A percentile compares a stretch with the other conserved stretches of the same genome.
These are phyloP conservation scores for Aspergillus sp. DNA, from an alignment of 2,329 filamentous ascomycete genomes.

Conservation along the genomic window DNA sequence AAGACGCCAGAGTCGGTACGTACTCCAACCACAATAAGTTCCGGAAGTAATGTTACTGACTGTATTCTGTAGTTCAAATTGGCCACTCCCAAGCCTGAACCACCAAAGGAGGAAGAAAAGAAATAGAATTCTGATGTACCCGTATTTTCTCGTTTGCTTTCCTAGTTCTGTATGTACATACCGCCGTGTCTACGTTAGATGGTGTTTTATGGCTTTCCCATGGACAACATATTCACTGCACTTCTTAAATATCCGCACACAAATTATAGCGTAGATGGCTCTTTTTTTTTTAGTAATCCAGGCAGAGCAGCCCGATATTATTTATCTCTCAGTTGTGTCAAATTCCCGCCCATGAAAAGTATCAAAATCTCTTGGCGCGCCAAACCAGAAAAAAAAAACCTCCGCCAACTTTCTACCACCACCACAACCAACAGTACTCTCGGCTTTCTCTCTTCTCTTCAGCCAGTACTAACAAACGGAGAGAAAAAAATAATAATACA, in stretches of 20 bases:
- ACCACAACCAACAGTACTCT: background rate
- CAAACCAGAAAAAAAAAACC: slow-evolving; percentile 5
- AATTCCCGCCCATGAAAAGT: background rate
- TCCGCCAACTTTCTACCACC: background rate
- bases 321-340: background rate
- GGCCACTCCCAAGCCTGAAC: slow-evolving; percentile 91
- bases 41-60: slow-evolving; percentile 1
- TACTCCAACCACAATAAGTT: slow-evolving; percentile 26
- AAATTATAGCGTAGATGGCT: background rate
- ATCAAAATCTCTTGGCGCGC: slow-evolving; percentile 1
- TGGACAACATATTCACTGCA: background rate
- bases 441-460: background rate
- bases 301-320: background rate
- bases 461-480: background rate
- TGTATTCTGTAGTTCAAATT: slow-evolving; percentile 74
- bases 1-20: slow-evolving; percentile 69
- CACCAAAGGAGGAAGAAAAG: slow-evolving; percentile 79
- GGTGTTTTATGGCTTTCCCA: slow-evolving; percentile 4
- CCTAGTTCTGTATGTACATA: slow-evolving; percentile 41
- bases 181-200: slow-evolving; percentile 23
- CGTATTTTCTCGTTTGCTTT: slow-evolving; percentile 32
- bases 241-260: background rate
- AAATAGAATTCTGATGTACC: slow-evolving; percentile 62
- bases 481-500: background rate
- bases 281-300: background rate